These are phyloP conservation scores for Clavispora asparagi DNA, from an alignment of 805 yeast genomes.

Conservation along the genomic window DNA sequence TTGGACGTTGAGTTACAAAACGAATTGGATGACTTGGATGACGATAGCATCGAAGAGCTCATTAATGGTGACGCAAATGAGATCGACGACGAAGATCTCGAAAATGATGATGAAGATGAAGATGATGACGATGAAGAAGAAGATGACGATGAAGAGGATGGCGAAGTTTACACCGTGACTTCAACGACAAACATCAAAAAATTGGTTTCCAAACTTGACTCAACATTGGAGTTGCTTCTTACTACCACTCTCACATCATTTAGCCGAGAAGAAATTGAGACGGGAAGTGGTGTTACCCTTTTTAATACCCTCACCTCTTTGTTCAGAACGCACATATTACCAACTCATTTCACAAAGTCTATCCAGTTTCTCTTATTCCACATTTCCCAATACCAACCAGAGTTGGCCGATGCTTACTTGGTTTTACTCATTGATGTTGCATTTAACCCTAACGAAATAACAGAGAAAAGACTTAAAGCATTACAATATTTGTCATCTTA, in stretches of 20 bases:
- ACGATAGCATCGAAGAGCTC: conserved; percentile 52
- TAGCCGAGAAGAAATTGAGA: conserved; percentile 44
- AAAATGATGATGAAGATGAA: conserved; percentile 18
- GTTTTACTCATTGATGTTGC: conserved; percentile 80
- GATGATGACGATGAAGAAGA: conserved; percentile 20
- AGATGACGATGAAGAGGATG: conserved; percentile 24
- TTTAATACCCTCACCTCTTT: conserved; percentile 71
- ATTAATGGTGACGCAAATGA: conserved; percentile 45
- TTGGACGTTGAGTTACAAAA: conserved; percentile 90
- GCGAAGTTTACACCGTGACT: conserved; percentile 28
- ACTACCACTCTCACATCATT: conserved; percentile 44
- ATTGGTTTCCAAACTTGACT: conserved; percentile 67
- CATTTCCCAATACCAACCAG: conserved; percentile 75
- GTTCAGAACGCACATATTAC: conserved; percentile 77
- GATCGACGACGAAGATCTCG: conserved; percentile 28
- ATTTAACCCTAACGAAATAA: conserved; percentile 60
- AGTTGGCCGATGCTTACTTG: conserved; percentile 77
- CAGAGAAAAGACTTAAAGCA: conserved; percentile 78
- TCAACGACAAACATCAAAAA: conserved; percentile 44
- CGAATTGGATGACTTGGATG: conserved; percentile 80
- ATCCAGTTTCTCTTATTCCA: conserved; percentile 82
- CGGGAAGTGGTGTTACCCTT: conserved; percentile 61
- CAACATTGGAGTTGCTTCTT: conserved; percentile 56
- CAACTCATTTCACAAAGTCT: conserved; percentile 87
- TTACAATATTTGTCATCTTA: conserved; percentile 89